Base-by-base conservation (phyloP, 768 basidiomycete genomes). In the Vishniacozyma victoriae region DNA sequence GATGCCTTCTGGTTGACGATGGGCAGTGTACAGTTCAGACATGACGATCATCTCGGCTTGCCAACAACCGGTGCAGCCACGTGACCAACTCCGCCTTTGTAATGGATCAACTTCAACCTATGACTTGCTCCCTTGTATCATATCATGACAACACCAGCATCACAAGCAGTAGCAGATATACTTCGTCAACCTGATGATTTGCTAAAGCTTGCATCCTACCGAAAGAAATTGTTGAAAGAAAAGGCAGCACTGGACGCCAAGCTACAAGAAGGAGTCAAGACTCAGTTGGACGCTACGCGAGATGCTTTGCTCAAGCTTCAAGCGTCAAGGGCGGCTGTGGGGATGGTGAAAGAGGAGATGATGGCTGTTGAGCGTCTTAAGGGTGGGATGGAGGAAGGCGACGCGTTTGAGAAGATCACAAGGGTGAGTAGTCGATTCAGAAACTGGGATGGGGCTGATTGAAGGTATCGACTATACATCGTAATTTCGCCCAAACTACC, bases 151-250 rank as follows among this genome's bases (percentile, higher is more conserved):
- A 49, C 61, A 16, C 46, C 66, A 15, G 42, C 62, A 2, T 48
- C 60, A 15, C 14, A 18, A 29, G 55, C 62, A 1, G 49, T 68
- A 22, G 56, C 46, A 50, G 90, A 93, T 74, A 85, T 89, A 64
- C 78, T 95, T 7, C 89, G 92, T 61, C 86, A 87, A 18, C 91
- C 91, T 1, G 90, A 93, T 62, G 92, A 95, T 73, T 84, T 97
- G 46, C 75, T 82, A 57, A 95, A 95, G 72, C 81, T 96, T 26
- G 78, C 81, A 1, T 81, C 88, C 0, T 89, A 88, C 66, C 81
- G 89, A 54, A 93, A 92, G 76, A 92, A 92, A 64, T 79, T 96
- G 36, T 85, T 91, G 72, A 96, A 96, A 72, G 93, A 97, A 73
- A 93, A 95, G 73, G 83, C 89, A 0, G 87, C 89, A 7, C 86